Evolutionary conservation across 495 filamentous ascomycete species (phyloP).

Genomic region (Aspergillus sclerotioniger): DNA sequence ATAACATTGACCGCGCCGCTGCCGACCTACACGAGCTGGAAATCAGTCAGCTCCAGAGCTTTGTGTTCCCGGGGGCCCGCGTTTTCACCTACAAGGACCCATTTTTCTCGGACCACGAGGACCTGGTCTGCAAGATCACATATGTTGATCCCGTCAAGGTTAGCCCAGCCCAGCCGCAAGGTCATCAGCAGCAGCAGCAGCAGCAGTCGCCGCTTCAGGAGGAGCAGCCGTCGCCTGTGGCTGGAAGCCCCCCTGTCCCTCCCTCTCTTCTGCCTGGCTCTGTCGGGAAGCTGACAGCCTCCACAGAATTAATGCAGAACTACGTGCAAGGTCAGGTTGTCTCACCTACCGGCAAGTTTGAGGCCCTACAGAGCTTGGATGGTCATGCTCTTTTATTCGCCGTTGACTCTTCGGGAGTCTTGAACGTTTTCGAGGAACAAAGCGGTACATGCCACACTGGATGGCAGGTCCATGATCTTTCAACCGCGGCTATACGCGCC

Average conservation of each 20-base stretch:
- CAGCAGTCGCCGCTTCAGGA: neutral
- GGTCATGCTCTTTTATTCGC: slow-evolving; percentile 6
- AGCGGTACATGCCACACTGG: slow-evolving; percentile 1
- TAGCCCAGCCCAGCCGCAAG: neutral
- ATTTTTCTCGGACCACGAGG: slow-evolving; percentile 5
- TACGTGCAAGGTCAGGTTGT: slow-evolving; percentile 8
- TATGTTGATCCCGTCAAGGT: slow-evolving; percentile 9
- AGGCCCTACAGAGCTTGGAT: slow-evolving; percentile 2
- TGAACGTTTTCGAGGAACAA: slow-evolving; percentile 9
- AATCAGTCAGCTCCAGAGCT: neutral
- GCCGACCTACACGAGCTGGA: too few relatives aligned
- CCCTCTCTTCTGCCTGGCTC: too few relatives aligned
- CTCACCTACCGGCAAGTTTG: slow-evolving; percentile 1
- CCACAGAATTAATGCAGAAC: slow-evolving; percentile 8
- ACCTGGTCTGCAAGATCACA: slow-evolving; percentile 9
- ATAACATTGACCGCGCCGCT: too few relatives aligned
- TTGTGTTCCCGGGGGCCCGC: slow-evolving; percentile 9
- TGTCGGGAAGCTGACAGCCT: neutral
- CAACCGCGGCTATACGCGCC: neutral
- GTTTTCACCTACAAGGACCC: slow-evolving; percentile 13
- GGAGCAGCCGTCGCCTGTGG: too few relatives aligned
- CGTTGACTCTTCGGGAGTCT: neutral
- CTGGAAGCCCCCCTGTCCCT: too few relatives aligned
- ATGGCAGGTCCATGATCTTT: slow-evolving; percentile 6
- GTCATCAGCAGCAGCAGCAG: neutral